Evolutionary conservation across 2,329 filamentous ascomycete species (phyloP).

Genomic region (Chalaropsis ovoidea): DNA sequence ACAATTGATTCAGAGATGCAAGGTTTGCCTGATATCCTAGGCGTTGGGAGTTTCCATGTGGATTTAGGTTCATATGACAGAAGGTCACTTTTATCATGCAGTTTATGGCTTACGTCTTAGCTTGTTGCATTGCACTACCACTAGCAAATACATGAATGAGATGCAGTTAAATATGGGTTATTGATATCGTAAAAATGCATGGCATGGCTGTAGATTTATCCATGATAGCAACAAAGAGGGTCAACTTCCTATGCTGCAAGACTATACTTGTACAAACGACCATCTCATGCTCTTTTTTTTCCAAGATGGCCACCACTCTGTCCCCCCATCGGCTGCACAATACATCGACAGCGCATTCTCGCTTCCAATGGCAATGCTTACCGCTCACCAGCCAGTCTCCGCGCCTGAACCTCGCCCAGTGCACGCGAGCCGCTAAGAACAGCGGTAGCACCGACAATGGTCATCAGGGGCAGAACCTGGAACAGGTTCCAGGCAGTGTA

Average conservation of each 20-base stretch:
- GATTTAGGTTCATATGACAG: background rate
- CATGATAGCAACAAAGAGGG: background rate
- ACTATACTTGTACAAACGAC: slow-evolving; percentile 16
- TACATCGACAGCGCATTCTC: background rate
- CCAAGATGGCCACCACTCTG: background rate
- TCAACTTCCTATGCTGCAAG: background rate
- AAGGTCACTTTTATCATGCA: background rate
- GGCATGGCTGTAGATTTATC: slow-evolving; percentile 6
- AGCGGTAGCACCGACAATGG: slow-evolving; percentile 56
- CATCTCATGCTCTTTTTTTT: background rate
- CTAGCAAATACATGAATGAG: background rate
- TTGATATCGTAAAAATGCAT: background rate
- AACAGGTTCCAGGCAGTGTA: slow-evolving; percentile 89
- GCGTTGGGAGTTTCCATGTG: background rate
- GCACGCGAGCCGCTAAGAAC: slow-evolving; percentile 85
- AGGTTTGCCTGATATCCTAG: background rate
- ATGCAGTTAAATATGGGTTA: background rate
- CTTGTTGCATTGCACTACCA: background rate
- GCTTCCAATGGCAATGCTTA: slow-evolving; percentile 29
- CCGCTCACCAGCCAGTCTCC: slow-evolving; percentile 65
- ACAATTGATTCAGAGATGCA: no score
- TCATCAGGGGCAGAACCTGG: slow-evolving; percentile 67
- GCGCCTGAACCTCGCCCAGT: slow-evolving; percentile 81
- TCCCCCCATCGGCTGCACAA: background rate
- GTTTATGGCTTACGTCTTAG: background rate